phyloP scores from a whole-genome alignment of 1,139 yeast species.

The Yamadazyma atlantica region DNA sequence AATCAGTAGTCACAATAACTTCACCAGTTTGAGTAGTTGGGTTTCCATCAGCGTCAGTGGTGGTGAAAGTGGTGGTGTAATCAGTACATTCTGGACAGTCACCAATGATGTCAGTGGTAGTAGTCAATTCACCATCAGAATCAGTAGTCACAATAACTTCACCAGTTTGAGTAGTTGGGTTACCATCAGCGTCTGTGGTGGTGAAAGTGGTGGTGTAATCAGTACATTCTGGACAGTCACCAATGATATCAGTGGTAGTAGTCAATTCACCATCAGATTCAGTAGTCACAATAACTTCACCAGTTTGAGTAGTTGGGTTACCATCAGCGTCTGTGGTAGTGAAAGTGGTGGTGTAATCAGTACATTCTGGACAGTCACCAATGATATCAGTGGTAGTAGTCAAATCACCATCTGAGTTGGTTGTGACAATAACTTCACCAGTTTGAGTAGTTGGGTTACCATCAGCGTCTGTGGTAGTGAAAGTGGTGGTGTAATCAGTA shows the following conservation, averaged over 20 bases:
- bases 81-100: conserved; percentile 15
- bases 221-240: conserved; percentile 11
- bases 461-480: conserved; percentile 17
- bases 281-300: conserved; percentile 14
- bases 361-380: conserved; percentile 13
- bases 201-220: conserved; percentile 10
- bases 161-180: conserved; percentile 11
- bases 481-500: conserved; percentile 18
- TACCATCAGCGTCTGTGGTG: conserved; percentile 9
- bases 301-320: conserved; percentile 12
- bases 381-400: conserved; percentile 12
- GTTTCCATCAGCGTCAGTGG: conserved; percentile 19
- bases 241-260: conserved; percentile 6
- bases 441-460: conserved; percentile 16
- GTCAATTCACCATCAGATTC: conserved; percentile 14
- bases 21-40: conserved; percentile 16
- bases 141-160: conserved; percentile 14
- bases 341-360: conserved; percentile 17
- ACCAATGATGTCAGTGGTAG: conserved; percentile 9
- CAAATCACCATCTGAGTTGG: conserved; percentile 12
- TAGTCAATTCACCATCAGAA: conserved; percentile 9
- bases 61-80: conserved; percentile 18
- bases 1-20: conserved; percentile 9
- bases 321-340: conserved; percentile 17
- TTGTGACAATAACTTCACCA: conserved; percentile 14